A percentile compares a stretch with the other conserved stretches of the same genome.
phyloP scores from a whole-genome alignment of 768 basidiomycete genomes.

The Pleurotus pulmonarius region DNA sequence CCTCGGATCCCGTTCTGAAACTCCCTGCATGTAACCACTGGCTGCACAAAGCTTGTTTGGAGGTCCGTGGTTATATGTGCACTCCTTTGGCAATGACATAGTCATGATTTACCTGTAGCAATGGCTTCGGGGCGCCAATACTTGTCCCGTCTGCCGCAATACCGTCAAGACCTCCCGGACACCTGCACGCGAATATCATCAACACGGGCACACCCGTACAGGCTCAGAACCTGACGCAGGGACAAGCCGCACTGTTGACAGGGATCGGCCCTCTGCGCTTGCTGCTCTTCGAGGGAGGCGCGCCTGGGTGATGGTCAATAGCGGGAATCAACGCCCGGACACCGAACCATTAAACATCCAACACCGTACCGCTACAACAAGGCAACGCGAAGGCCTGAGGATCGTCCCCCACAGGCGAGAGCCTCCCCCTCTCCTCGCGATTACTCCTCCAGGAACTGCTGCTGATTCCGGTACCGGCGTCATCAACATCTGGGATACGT shows the following conservation, averaged over 20 bases:
- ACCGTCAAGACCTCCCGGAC: constrained; percentile 30
- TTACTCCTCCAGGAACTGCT: not conserved
- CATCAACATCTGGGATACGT: not conserved
- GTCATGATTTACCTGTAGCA: constrained; percentile 39
- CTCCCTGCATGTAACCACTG: constrained; percentile 74
- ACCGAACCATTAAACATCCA: not conserved
- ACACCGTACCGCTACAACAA: too few species aligned
- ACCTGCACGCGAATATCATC: not conserved
- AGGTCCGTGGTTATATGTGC: constrained; percentile 39
- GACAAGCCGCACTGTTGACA: not conserved
- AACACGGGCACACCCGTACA: not conserved
- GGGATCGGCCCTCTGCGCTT: not conserved
- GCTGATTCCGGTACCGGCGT: not conserved
- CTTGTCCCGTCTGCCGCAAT: constrained; percentile 80
- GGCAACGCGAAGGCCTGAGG: not conserved
- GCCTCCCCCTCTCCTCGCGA: not conserved
- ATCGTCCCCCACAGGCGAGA: not conserved
- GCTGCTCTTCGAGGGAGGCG: not conserved
- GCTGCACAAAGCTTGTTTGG: constrained; percentile 73
- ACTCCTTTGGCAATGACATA: too few species aligned
- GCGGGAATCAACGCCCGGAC: not conserved
- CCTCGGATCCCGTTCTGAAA: constrained; percentile 60
- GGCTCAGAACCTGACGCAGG: not conserved
- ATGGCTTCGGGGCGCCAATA: constrained; percentile 76
- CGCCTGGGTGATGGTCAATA: not conserved